Conservation (phyloP, 2,329 filamentous ascomycete genomes). For the Stemphylium lycopersici region DNA sequence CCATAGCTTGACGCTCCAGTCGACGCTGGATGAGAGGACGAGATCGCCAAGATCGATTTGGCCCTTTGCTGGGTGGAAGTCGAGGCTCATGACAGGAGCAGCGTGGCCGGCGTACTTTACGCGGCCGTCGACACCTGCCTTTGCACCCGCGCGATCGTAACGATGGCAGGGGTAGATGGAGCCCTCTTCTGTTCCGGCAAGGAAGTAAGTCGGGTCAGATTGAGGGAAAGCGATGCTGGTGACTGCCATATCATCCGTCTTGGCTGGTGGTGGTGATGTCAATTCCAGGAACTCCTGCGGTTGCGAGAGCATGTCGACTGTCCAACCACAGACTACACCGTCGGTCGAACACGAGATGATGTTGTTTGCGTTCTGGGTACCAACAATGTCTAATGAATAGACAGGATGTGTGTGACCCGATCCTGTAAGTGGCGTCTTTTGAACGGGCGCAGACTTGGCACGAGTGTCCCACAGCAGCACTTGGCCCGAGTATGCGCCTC, state of each 20-base stretch:
- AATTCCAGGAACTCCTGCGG: slow-evolving; percentile 93
- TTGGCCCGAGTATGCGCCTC: slow-evolving; percentile 95
- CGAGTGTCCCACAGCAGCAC: slow-evolving; percentile 97
- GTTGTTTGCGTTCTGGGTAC: slow-evolving; percentile 98
- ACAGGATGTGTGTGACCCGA: slow-evolving; percentile 96
- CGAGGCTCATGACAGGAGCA: slow-evolving; percentile 92
- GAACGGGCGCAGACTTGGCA: slow-evolving; percentile 79
- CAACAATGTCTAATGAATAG: slow-evolving; percentile 93
- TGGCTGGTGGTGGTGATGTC: slow-evolving; percentile 76
- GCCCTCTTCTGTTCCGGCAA: slow-evolving; percentile 95
- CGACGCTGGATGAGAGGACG: slow-evolving; percentile 87
- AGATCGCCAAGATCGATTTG: slow-evolving; percentile 94
- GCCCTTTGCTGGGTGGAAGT: slow-evolving; percentile 91
- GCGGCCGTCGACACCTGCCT: slow-evolving; percentile 89
- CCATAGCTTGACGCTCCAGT: slow-evolving; percentile 98
- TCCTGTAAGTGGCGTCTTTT: slow-evolving; percentile 94
- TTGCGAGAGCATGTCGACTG: slow-evolving; percentile 95
- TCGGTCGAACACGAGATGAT: slow-evolving; percentile 97
- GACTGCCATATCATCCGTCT: slow-evolving; percentile 92
- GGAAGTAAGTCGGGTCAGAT: slow-evolving; percentile 95
- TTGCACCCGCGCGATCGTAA: slow-evolving; percentile 95
- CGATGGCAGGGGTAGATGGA: slow-evolving; percentile 95
- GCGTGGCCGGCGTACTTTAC: slow-evolving; percentile 89
- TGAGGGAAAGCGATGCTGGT: slow-evolving; percentile 94
- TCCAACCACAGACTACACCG: slow-evolving; percentile 96